Evolutionary conservation across 148 eudicot species (phyloP).

Genomic region (Bassia scoparia): DNA sequence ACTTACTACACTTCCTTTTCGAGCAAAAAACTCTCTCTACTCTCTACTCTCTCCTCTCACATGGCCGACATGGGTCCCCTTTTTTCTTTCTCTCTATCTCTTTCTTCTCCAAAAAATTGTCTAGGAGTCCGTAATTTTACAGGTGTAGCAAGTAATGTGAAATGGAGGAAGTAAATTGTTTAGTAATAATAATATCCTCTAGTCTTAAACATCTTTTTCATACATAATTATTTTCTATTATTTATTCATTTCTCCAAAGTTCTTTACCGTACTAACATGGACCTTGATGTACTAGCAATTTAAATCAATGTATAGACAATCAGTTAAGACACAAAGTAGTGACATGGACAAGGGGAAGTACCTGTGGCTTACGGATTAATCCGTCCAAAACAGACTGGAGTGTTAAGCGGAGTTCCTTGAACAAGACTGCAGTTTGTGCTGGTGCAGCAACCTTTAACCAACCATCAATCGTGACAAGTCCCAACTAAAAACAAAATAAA

Average conservation of each 20-base stretch:
- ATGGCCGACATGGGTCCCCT: too few relatives aligned
- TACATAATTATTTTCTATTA: background rate
- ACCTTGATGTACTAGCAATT: background rate
- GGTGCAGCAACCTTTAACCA: slow-evolving; percentile 91
- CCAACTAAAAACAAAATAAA: slow-evolving; percentile 49
- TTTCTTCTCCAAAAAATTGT: too few relatives aligned
- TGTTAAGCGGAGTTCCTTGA: slow-evolving; percentile 79
- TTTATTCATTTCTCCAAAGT: too few relatives aligned
- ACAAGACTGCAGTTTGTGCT: slow-evolving; percentile 94
- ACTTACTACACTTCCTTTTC: too few relatives aligned
- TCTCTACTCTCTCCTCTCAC: too few relatives aligned
- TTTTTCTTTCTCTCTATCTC: too few relatives aligned
- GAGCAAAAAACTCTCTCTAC: too few relatives aligned
- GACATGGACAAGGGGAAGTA: slow-evolving; percentile 21
- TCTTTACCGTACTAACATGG: background rate
- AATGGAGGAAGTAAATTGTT: background rate
- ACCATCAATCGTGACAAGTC: slow-evolving; percentile 67
- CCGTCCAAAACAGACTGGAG: slow-evolving; percentile 75
- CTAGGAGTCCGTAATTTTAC: background rate
- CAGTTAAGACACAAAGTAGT: background rate
- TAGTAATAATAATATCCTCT: background rate
- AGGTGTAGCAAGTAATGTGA: too few relatives aligned
- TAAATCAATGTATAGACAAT: background rate
- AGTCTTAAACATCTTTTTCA: background rate
- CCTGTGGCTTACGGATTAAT: slow-evolving; percentile 84